Conservation (phyloP, 345 rosid species). For the Adansonia digitata region DNA sequence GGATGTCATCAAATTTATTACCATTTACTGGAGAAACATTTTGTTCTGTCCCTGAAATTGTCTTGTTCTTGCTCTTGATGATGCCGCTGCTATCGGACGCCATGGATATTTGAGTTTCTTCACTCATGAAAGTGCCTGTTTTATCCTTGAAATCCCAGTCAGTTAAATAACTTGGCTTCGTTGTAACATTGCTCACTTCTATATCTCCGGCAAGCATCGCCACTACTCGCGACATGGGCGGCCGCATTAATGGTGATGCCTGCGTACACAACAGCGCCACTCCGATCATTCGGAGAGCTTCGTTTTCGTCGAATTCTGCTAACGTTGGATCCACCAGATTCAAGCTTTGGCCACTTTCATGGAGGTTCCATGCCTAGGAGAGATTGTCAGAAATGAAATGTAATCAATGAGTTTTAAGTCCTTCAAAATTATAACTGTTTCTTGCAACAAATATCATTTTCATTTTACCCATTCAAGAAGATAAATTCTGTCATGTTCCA, state of each 20-base stretch:
- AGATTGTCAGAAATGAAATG: constrained; percentile 1
- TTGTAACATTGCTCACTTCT: constrained; percentile 32
- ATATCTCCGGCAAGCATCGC: constrained; percentile 9
- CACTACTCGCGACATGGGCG: constrained; percentile 33
- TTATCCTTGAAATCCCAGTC: constrained; percentile 44
- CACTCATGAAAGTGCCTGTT: neutral
- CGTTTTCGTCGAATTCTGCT: constrained; percentile 28
- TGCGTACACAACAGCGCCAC: constrained; percentile 58
- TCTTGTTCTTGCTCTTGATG: neutral
- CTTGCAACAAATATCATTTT: neutral
- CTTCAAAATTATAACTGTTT: neutral
- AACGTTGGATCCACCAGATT: constrained; percentile 36
- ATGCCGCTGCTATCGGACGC: neutral
- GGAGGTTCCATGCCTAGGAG: constrained; percentile 53
- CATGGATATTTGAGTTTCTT: neutral
- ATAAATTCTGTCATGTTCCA: constrained; percentile 42
- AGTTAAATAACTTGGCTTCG: constrained; percentile 50
- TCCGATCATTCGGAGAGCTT: constrained; percentile 38
- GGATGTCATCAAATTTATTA: neutral
- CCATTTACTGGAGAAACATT: neutral
- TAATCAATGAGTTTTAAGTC: neutral
- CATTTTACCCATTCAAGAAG: constrained; percentile 68
- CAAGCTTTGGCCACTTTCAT: constrained; percentile 31
- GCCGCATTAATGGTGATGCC: constrained; percentile 32
- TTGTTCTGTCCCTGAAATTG: neutral